phyloP scores from a whole-genome alignment of 169 alveolate genomes.

The Besnoitia besnoiti region DNA sequence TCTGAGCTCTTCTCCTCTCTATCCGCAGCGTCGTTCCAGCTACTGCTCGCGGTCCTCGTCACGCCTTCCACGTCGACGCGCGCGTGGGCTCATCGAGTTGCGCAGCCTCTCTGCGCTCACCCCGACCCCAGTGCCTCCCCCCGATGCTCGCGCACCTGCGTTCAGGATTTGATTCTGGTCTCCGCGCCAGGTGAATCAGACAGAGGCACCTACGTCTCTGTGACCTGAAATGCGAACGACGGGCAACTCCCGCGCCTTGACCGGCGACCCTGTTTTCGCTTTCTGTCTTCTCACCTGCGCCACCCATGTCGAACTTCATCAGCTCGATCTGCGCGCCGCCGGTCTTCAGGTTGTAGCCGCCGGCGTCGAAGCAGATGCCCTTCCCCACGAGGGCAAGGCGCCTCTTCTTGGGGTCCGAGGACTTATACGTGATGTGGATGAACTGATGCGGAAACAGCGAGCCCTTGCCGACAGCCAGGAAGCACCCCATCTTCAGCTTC shows the following conservation, averaged over 20 bases:
- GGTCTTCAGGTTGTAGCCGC: conserved; percentile 90
- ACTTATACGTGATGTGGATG: conserved; percentile 83
- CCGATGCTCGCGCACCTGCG: no score
- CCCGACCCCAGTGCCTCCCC: no score
- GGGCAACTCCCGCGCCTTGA: not conserved
- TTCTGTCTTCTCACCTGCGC: conserved; percentile 66
- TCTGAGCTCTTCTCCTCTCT: no score
- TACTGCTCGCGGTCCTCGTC: no score
- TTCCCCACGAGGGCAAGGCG: conserved; percentile 92
- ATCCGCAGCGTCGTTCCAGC: no score
- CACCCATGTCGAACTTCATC: conserved; percentile 91
- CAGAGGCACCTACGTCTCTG: no score
- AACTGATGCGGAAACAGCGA: conserved; percentile 87
- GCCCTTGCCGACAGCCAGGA: conserved; percentile 88
- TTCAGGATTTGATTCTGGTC: no score
- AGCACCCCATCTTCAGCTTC: conserved; percentile 88
- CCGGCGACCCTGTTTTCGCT: not conserved
- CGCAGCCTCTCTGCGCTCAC: no score
- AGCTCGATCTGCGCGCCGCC: conserved; percentile 56
- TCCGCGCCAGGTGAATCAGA: no score
- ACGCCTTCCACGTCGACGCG: no score
- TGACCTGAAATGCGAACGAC: no score
- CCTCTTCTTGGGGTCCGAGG: conserved; percentile 74
- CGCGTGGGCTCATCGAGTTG: no score
- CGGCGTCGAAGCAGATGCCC: conserved; percentile 93